Base-by-base conservation (phyloP, 495 filamentous ascomycete species). In the Penicillium paxilli region DNA sequence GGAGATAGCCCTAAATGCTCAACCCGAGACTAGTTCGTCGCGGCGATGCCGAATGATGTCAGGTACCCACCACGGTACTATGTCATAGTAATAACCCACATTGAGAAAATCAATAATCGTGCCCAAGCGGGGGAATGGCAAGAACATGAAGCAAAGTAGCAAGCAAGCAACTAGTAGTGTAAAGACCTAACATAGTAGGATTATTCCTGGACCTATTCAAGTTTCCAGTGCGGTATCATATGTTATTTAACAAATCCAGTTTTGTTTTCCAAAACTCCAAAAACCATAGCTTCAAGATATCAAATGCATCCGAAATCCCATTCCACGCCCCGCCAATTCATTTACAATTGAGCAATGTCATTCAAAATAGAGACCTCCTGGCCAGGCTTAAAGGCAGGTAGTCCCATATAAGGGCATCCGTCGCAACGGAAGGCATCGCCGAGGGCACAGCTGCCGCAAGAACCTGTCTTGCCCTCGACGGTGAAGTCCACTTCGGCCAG, bases 321-420 rank as follows among this genome's bases (percentile, higher is more conserved):
- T 38, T 22, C 16, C 33, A 46, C 28, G 45, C 35, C 44, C 42
- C 11, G 6, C 41, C 11, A 32, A 32, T 25, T 14, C 30, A 42
- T 33, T 50, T 54, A 98, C 45, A 98, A 72, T 77, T 98, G 95
- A 12, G 90, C 85, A 55, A 88, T 84, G 62, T 96, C 87, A 65
- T 95, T 92, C 57, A 94, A 54, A 24, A 98, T 76, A 67, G 83
- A 78, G 30, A 98, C 90, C 72, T 97, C 91, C 77, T 98, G 92
- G 3, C 94, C 95, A 4, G 90, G 90, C 80, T 96, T 96, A 75
- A 98, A 98, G 6, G 94, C 87, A 2, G 95, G 94, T 48, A 98
- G 76, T 8, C 94, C 95, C 56, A 95, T 84, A 71, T 96, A 98
- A 1, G 93, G 93, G 67, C 94, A 97, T 2, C 90, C 88, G 51